phyloP scores from a whole-genome alignment of 768 basidiomycete genomes.

The Cantharellus anzutake region DNA sequence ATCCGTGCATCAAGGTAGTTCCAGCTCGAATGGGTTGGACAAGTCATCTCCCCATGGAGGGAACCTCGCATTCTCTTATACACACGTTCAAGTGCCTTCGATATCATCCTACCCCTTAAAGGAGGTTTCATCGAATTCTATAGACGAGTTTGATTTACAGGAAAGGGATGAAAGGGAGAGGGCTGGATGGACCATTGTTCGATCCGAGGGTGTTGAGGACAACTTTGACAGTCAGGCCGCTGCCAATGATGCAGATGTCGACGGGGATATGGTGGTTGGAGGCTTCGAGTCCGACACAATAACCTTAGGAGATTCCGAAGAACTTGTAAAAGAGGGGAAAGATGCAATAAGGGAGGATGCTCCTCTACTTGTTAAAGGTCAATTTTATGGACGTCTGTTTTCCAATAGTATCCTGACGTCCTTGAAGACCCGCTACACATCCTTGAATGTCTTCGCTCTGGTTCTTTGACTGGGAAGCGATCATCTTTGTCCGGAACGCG shows the following conservation, averaged over 20 bases:
- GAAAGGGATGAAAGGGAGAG: slow-evolving; percentile 4
- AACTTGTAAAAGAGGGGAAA: slow-evolving; percentile 4
- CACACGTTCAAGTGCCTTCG: slow-evolving; percentile 55
- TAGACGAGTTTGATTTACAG: slow-evolving; percentile 19
- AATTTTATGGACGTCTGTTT: slow-evolving; percentile 6
- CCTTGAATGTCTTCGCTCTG: slow-evolving; percentile 9
- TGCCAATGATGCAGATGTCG: slow-evolving; percentile 39
- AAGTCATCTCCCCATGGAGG: slow-evolving; percentile 4
- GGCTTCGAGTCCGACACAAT: slow-evolving; percentile 39
- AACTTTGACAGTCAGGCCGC: slow-evolving; percentile 11
- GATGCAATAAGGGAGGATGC: slow-evolving; percentile 45
- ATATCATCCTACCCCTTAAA: slow-evolving; percentile 56
- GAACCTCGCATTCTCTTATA: slow-evolving; percentile 58
- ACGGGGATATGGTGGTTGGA: slow-evolving; percentile 58
- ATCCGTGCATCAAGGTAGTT: background rate
- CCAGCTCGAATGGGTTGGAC: background rate
- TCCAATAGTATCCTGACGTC: slow-evolving; percentile 5
- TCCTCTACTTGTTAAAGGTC: slow-evolving; percentile 63
- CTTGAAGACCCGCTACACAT: slow-evolving; percentile 9
- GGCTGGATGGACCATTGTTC: slow-evolving; percentile 54
- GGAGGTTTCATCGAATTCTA: slow-evolving; percentile 3
- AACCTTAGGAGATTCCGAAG: slow-evolving; percentile 10
- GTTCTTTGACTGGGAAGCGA: slow-evolving; percentile 8
- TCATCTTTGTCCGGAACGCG: slow-evolving; percentile 25
- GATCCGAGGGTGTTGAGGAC: slow-evolving; percentile 13